Conservation (phyloP, 805 yeast genomes). For the Cyberlindnera petersonii region DNA sequence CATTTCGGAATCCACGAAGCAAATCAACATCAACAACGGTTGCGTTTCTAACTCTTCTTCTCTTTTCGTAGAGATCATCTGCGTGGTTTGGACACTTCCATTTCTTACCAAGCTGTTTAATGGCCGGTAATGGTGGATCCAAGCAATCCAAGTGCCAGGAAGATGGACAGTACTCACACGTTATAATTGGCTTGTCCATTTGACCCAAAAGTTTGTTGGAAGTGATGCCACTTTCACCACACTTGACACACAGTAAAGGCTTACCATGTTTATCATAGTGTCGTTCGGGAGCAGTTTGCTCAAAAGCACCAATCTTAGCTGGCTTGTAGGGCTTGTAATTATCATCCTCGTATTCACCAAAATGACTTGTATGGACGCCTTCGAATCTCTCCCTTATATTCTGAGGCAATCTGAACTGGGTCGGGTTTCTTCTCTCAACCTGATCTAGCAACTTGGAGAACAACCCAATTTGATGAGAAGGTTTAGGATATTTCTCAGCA, state of each 20-base stretch:
- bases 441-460: conserved; percentile 58
- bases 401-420: conserved; percentile 63
- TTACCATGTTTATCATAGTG: conserved; percentile 66
- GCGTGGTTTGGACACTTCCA: conserved; percentile 94
- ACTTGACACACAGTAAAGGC: conserved; percentile 68
- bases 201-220: conserved; percentile 35
- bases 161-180: conserved; percentile 79
- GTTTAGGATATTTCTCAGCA: conserved; percentile 38
- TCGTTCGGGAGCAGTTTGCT: conserved; percentile 55
- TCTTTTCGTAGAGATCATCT: conserved; percentile 28
- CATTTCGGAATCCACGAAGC: conserved; percentile 45
- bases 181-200: conserved; percentile 50
- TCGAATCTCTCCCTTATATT: conserved; percentile 66
- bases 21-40: conserved; percentile 51
- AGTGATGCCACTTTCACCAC: conserved; percentile 65
- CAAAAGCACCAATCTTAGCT: conserved; percentile 40
- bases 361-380: conserved; percentile 61
- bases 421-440: conserved; percentile 58
- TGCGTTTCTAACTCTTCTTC: conserved; percentile 49
- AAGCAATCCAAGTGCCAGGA: conserved; percentile 91
- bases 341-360: conserved; percentile 70
- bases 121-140: conserved; percentile 65
- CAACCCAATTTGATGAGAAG: conserved; percentile 33
- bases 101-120: conserved; percentile 68
- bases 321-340: conserved; percentile 48